A percentile compares a stretch with the other conserved stretches of the same genome.
Evolutionary conservation across 306 rosid species (phyloP).

Genomic region (Crataegus laevigata): DNA sequence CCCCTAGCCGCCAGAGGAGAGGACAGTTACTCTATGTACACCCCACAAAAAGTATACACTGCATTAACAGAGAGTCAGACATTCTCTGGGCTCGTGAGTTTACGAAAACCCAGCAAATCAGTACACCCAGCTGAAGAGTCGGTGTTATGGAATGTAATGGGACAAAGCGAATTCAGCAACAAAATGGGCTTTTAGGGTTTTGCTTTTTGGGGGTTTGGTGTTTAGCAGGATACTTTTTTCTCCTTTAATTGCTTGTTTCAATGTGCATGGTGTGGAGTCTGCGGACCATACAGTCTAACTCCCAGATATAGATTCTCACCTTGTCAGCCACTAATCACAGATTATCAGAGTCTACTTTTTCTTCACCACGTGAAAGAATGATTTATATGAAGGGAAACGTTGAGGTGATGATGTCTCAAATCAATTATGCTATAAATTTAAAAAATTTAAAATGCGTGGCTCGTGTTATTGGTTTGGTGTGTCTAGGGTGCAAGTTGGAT

Average conservation of each 20-base stretch:
- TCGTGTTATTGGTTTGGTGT: too few species aligned
- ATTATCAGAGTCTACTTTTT: not conserved
- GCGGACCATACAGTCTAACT: not conserved
- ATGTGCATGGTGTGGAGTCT: not conserved
- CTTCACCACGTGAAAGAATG: too few species aligned
- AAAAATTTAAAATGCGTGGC: too few species aligned
- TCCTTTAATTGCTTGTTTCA: not conserved
- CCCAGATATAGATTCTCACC: not conserved
- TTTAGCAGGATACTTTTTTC: not conserved
- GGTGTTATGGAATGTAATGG: not conserved
- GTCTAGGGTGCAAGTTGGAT: too few species aligned
- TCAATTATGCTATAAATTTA: too few species aligned
- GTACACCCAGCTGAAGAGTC: not conserved
- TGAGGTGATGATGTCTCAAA: too few species aligned
- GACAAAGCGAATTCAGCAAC: constrained; percentile 15
- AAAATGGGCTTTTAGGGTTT: constrained; percentile 22
- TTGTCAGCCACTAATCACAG: not conserved
- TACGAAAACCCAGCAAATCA: not conserved
- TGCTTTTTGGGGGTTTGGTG: not conserved
- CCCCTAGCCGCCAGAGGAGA: constrained; percentile 9
- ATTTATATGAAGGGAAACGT: too few species aligned
- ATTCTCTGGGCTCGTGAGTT: constrained; percentile 6
- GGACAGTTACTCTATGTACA: constrained; percentile 3
- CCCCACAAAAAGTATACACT: not conserved
- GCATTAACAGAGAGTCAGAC: not conserved